These are phyloP conservation scores for Fusarium pseudoanthophilum DNA, from an alignment of 2,329 filamentous ascomycete genomes.

Conservation along the genomic window DNA sequence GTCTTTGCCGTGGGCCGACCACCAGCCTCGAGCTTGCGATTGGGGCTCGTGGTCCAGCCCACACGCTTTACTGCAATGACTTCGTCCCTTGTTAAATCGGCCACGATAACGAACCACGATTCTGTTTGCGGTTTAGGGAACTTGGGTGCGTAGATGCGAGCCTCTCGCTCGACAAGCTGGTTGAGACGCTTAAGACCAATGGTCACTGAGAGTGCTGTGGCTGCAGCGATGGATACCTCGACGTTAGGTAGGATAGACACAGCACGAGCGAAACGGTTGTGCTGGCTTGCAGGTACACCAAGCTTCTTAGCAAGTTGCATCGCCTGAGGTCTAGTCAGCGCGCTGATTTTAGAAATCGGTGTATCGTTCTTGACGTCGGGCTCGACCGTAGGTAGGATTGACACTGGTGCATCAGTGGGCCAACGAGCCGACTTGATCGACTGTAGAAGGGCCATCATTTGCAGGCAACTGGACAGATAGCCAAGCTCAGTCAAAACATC, in stretches of 20 bases:
- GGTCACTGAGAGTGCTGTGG: conserved; percentile 71
- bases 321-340: conserved; percentile 50
- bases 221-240: conserved; percentile 66
- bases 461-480: conserved; percentile 77
- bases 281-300: conserved; percentile 57
- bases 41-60: conserved; percentile 67
- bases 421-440: conserved; percentile 93
- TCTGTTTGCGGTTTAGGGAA: conserved; percentile 97
- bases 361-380: conserved; percentile 55
- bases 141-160: conserved; percentile 83
- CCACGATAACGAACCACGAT: conserved; percentile 88
- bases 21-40: conserved; percentile 52
- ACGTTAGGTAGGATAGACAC: conserved; percentile 76
- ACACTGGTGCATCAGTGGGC: conserved; percentile 82
- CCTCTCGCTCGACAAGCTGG: conserved; percentile 70
- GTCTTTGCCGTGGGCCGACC: conserved; percentile 64
- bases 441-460: conserved; percentile 88
- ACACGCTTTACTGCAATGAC: conserved; percentile 88
- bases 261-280: conserved; percentile 66
- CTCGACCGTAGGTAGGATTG: conserved; percentile 81
- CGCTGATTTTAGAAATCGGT: conserved; percentile 56
- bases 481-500: conserved; percentile 94
- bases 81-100: conserved; percentile 74
- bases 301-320: conserved; percentile 62
- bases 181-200: conserved; percentile 76